Evolutionary conservation across 768 basidiomycete species (phyloP), one percentile per base, ranked within the genome.

Genomic region (Epithele typhae): DNA sequence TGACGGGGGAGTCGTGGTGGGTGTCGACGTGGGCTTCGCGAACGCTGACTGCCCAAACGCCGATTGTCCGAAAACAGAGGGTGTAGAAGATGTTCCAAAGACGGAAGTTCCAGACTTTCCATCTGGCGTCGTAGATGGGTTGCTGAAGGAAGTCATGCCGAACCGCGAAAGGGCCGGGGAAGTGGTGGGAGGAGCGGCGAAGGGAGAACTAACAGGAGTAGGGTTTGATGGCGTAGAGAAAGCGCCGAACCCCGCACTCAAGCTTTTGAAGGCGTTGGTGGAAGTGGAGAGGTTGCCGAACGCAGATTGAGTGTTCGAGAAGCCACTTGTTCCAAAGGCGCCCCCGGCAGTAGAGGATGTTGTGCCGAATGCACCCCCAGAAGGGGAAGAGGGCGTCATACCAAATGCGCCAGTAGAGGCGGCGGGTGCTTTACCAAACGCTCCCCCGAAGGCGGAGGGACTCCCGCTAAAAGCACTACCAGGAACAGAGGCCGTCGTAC

Each of bases 1-100:
- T n/a, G n/a, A n/a, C n/a, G n/a, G n/a, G n/a, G n/a, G n/a, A n/a
- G n/a, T n/a, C n/a, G n/a, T n/a, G n/a, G n/a, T n/a, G n/a, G 7
- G 27, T 7, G 8, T 30, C 27, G 27, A 30, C 8, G 27, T 7
- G 27, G 27, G 27, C 41, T 66, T 62, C 6, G 68, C 70, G 49
- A 69, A 68, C 19, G 61, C 43, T 24, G 63, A 45, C 39, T 54
- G 51, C 12, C 61, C 54, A 25, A 62, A 59, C 10, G 56, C 44
- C 7, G 58, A 41, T 41, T 71, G 67, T 21, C 63, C 64, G 45
- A 72, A 71, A 0, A 54, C 56, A 17, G 67, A n/a, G n/a, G n/a
- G n/a, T n/a, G n/a, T n/a, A n/a, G n/a, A n/a, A n/a, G n/a, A n/a
- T n/a, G n/a, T n/a, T n/a, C n/a, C n/a, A n/a, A n/a, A n/a, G n/a